phyloP scores from a whole-genome alignment of 192 early-diverging fungal genomes.

The Chytriomyces sp. region DNA sequence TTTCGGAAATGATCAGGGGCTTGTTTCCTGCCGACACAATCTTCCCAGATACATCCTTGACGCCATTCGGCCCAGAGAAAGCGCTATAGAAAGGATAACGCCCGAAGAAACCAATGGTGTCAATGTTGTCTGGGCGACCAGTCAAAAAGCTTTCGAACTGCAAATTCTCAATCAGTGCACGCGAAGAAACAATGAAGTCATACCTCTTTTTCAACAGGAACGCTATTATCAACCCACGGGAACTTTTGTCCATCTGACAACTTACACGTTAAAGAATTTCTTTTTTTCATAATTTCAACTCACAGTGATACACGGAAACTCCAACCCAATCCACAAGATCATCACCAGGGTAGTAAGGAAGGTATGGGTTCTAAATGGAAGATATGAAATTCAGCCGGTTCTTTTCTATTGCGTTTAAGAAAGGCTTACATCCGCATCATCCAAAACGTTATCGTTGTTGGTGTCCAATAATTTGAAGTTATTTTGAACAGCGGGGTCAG shows the following conservation, averaged over 20 bases:
- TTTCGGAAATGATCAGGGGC: slow-evolving; percentile 28
- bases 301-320: slow-evolving; percentile 32
- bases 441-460: slow-evolving; percentile 16
- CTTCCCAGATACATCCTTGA: not conserved
- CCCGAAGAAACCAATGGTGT: not conserved
- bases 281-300: not conserved
- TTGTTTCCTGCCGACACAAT: slow-evolving; percentile 9
- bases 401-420: too few species aligned
- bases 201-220: too few species aligned
- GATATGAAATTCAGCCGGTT: too few species aligned
- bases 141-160: too few species aligned
- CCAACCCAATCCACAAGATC: slow-evolving; percentile 33
- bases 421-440: slow-evolving; percentile 6
- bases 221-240: slow-evolving; percentile 12
- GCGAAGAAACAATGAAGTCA: too few species aligned
- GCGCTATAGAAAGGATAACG: slow-evolving; percentile 28
- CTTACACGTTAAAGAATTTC: too few species aligned
- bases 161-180: too few species aligned
- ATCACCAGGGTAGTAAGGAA: slow-evolving; percentile 30
- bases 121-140: not conserved
- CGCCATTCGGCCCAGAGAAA: slow-evolving; percentile 11
- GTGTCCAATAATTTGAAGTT: slow-evolving; percentile 28
- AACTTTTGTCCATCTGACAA: not conserved
- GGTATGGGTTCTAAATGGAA: slow-evolving; percentile 25
- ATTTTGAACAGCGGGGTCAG: not conserved